Conservation (phyloP, 371 early-diverging fungal genomes). For the Enteropsectra breve region DNA sequence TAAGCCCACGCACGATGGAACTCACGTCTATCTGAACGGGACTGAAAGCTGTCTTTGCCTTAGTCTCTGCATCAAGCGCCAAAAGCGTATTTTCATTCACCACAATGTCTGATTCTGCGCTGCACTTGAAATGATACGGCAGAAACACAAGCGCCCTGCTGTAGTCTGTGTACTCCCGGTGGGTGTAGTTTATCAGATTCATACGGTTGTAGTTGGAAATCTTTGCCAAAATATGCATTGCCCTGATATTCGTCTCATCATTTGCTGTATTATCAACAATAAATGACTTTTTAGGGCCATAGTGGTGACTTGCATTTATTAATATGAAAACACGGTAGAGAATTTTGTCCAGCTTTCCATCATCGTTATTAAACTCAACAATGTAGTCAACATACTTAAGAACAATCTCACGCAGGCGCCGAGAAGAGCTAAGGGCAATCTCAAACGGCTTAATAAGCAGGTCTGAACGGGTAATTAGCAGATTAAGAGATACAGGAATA, state of each 20-base stretch:
- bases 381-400: constrained; percentile 32
- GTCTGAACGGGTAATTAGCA: constrained; percentile 22
- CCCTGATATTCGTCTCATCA: constrained; percentile 6
- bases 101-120: too few species aligned
- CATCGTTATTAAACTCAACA: constrained; percentile 28
- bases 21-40: too few species aligned
- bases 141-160: too few species aligned
- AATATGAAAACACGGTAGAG: background rate
- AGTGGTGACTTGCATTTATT: too few species aligned
- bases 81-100: too few species aligned
- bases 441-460: constrained; percentile 12
- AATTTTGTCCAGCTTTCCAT: constrained; percentile 9
- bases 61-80: too few species aligned
- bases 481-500: constrained; percentile 23
- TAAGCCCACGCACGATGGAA: too few species aligned
- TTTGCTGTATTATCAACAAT: too few species aligned
- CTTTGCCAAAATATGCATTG: background rate
- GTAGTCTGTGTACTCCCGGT: too few species aligned
- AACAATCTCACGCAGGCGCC: constrained; percentile 1
- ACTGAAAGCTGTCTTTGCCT: too few species aligned
- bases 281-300: too few species aligned
- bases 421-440: background rate
- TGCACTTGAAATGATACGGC: too few species aligned
- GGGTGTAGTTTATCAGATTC: background rate
- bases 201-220: background rate